Evolutionary conservation across 2,329 filamentous ascomycete species (phyloP).

Genomic region (Sclerotinia borealis): DNA sequence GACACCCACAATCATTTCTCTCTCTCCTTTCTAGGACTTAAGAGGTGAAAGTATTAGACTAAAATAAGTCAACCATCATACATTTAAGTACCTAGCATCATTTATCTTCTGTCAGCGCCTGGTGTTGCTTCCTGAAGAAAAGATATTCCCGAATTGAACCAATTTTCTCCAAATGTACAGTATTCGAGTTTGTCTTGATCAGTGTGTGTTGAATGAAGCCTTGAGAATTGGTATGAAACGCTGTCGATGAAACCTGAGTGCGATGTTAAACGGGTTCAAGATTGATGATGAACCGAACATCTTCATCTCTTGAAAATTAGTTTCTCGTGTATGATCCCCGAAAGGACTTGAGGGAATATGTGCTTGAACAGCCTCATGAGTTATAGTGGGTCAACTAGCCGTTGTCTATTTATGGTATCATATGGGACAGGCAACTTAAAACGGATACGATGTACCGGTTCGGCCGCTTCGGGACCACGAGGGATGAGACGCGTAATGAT

Average conservation of each 20-base stretch:
- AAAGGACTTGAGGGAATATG: not conserved
- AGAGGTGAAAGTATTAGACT: not conserved
- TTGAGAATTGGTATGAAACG: not conserved
- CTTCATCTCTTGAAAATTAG: not conserved
- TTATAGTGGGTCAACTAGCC: not conserved
- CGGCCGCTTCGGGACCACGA: not conserved
- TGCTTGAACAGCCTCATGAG: not conserved
- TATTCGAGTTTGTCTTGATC: not conserved
- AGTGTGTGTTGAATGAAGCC: not conserved
- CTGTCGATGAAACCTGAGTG: not conserved
- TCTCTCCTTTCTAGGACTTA: not conserved
- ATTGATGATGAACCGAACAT: not conserved
- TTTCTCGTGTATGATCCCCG: not conserved
- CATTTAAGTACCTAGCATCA: not conserved
- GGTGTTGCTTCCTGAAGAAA: not conserved
- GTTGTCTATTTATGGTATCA: conserved; percentile 8
- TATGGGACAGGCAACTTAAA: not conserved
- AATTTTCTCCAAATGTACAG: not conserved
- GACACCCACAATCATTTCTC: not conserved
- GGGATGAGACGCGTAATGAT: conserved; percentile 4
- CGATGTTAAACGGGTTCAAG: not conserved
- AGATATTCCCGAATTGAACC: not conserved
- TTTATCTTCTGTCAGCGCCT: not conserved
- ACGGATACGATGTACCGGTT: not conserved
- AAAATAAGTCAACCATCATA: not conserved